A percentile compares a stretch with the other conserved stretches of the same genome.
Conservation (phyloP, 495 filamentous ascomycete species). For the Tricharina praecox region DNA sequence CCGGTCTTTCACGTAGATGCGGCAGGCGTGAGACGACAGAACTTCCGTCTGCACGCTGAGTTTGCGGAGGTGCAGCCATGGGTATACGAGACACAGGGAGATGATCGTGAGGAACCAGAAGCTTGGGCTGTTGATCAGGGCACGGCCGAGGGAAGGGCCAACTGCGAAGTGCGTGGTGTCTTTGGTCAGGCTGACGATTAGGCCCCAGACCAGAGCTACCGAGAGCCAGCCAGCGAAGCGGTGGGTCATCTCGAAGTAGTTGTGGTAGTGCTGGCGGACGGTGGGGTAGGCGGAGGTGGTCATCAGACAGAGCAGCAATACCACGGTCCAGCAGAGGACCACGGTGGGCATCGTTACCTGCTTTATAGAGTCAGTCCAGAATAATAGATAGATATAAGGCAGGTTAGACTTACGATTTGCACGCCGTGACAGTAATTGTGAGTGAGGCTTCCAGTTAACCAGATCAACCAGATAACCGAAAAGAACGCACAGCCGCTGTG, state of each 20-base stretch:
- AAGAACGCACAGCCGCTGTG: slow-evolving; percentile 57
- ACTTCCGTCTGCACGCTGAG: slow-evolving; percentile 43
- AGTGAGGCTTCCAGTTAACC: slow-evolving; percentile 37
- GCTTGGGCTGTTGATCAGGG: slow-evolving; percentile 38
- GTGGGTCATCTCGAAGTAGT: slow-evolving; percentile 51
- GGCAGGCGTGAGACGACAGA: slow-evolving; percentile 51
- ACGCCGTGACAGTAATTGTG: no score
- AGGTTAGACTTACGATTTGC: no score
- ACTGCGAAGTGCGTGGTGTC: slow-evolving; percentile 14
- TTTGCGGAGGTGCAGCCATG: slow-evolving; percentile 50
- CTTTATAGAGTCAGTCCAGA: no score
- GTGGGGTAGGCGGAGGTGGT: slow-evolving; percentile 35
- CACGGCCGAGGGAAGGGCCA: slow-evolving; percentile 18
- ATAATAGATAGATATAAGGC: no score
- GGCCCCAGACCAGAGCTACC: slow-evolving; percentile 44
- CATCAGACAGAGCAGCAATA: slow-evolving; percentile 30
- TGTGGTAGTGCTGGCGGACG: slow-evolving; percentile 39
- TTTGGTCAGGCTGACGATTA: slow-evolving; percentile 28
- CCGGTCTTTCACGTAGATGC: slow-evolving; percentile 51
- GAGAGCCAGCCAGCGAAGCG: slow-evolving; percentile 49
- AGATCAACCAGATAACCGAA: slow-evolving; percentile 52
- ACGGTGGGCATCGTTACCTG: slow-evolving; percentile 24
- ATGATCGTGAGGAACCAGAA: slow-evolving; percentile 53
- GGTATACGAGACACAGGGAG: slow-evolving; percentile 43
- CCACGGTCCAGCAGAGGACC: slow-evolving; percentile 31